A percentile compares a stretch with the other conserved stretches of the same genome.
Conservation (phyloP, 495 filamentous ascomycete genomes). For the Rhizodiscina lignyota region DNA sequence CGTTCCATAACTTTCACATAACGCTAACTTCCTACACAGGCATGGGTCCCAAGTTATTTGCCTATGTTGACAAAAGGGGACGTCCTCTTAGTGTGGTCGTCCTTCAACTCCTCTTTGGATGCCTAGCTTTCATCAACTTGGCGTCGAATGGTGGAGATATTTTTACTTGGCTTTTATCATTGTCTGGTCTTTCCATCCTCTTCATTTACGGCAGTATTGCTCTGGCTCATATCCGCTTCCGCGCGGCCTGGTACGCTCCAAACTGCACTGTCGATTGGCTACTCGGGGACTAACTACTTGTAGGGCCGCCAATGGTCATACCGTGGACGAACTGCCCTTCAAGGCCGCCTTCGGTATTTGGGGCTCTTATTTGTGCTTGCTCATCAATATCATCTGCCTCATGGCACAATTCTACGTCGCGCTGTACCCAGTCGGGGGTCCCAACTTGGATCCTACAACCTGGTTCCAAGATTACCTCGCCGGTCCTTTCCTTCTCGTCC, state of each 20-base stretch:
- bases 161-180: constrained; percentile 49
- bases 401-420: constrained; percentile 26
- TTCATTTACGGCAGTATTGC: constrained; percentile 64
- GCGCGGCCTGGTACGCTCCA: constrained; percentile 44
- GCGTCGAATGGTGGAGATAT: constrained; percentile 13
- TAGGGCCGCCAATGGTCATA: constrained; percentile 52
- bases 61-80: constrained; percentile 20
- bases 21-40: constrained; percentile 10
- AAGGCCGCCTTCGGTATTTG: constrained; percentile 49
- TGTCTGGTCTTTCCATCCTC: constrained; percentile 49
- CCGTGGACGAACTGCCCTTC: constrained; percentile 48
- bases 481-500: constrained; percentile 5
- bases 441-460: too few species aligned
- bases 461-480: constrained; percentile 8
- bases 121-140: constrained; percentile 17
- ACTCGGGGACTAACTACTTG: constrained; percentile 53
- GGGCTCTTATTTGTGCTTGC: constrained; percentile 51
- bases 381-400: constrained; percentile 24
- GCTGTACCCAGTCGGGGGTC: constrained; percentile 14
- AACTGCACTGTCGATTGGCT: constrained; percentile 47
- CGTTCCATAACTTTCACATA: constrained; percentile 4
- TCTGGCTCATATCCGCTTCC: constrained; percentile 60
- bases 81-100: constrained; percentile 45
- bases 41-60: constrained; percentile 20
- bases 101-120: constrained; percentile 37